These are phyloP conservation scores for Chloroidium sp. DNA, from an alignment of 163 green algal genomes.

Conservation along the genomic window DNA sequence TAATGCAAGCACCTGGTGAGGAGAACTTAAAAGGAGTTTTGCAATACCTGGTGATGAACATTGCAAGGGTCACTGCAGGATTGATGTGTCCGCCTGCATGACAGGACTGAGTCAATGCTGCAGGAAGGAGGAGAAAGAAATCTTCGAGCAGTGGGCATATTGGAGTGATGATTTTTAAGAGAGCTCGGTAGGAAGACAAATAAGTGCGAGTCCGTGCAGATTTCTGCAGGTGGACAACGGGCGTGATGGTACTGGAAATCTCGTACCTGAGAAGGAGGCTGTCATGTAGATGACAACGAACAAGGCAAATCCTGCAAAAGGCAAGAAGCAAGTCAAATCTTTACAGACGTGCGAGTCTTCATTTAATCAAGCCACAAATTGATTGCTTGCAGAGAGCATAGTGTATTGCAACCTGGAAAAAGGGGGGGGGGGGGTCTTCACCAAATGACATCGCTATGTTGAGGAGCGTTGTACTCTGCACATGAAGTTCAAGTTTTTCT, in stretches of 20 bases:
- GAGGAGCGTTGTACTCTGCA: not conserved
- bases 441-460: constrained; percentile 18
- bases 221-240: too few species aligned
- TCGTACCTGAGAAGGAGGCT: constrained; percentile 14
- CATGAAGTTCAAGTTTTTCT: too few species aligned
- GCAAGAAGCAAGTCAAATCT: too few species aligned
- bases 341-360: too few species aligned
- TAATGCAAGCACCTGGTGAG: too few species aligned
- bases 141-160: not conserved
- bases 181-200: not conserved
- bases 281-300: constrained; percentile 21
- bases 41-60: not conserved
- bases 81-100: constrained; percentile 12
- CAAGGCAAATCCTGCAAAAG: constrained; percentile 1
- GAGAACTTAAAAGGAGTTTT: too few species aligned
- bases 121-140: not conserved
- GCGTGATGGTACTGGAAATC: not conserved
- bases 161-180: not conserved
- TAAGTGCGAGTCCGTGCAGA: too few species aligned
- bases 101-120: not conserved
- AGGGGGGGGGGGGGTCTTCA: too few species aligned
- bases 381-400: too few species aligned
- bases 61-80: constrained; percentile 7
- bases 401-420: too few species aligned
- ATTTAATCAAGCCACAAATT: too few species aligned